Conservation (phyloP, 768 basidiomycete genomes). For the Neoboletus magnificus region DNA sequence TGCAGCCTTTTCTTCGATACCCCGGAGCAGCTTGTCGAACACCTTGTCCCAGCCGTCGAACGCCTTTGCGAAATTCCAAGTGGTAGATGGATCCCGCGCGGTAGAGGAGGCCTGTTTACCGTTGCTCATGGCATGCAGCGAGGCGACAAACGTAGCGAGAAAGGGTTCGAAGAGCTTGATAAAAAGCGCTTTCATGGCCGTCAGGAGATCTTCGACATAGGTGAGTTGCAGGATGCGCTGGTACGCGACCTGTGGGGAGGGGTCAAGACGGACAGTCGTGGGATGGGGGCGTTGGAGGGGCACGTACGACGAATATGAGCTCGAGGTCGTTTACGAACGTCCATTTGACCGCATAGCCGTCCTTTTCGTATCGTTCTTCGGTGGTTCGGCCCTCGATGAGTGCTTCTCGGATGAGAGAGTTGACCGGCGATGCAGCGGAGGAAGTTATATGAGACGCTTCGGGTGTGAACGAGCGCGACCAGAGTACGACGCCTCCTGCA, state of each 20-base stretch:
- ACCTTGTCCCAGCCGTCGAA: constrained; percentile 79
- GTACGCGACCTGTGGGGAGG: constrained; percentile 74
- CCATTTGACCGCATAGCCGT: constrained; percentile 94
- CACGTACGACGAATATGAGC: constrained; percentile 89
- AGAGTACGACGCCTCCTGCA: constrained; percentile 86
- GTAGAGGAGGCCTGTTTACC: constrained; percentile 37
- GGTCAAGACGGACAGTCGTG: not conserved
- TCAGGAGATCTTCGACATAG: constrained; percentile 87
- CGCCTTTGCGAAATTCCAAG: constrained; percentile 68
- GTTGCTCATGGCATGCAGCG: constrained; percentile 61
- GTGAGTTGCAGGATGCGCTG: constrained; percentile 93
- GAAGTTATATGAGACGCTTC: constrained; percentile 66
- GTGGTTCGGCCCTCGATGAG: constrained; percentile 86
- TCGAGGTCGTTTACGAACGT: constrained; percentile 93
- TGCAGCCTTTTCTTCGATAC: constrained; percentile 72
- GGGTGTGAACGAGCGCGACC: constrained; percentile 94
- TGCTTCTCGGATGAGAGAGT: constrained; percentile 84
- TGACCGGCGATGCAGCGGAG: constrained; percentile 78
- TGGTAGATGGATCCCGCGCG: constrained; percentile 34
- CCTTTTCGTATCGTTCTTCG: constrained; percentile 86
- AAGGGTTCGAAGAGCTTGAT: constrained; percentile 84
- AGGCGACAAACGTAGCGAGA: constrained; percentile 78
- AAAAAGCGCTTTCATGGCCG: constrained; percentile 78
- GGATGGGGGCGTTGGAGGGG: not conserved
- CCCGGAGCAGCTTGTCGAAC: constrained; percentile 73